Evolutionary conservation across 2,329 filamentous ascomycete genomes (phyloP).

Genomic region (Diaporthe ilicicola): DNA sequence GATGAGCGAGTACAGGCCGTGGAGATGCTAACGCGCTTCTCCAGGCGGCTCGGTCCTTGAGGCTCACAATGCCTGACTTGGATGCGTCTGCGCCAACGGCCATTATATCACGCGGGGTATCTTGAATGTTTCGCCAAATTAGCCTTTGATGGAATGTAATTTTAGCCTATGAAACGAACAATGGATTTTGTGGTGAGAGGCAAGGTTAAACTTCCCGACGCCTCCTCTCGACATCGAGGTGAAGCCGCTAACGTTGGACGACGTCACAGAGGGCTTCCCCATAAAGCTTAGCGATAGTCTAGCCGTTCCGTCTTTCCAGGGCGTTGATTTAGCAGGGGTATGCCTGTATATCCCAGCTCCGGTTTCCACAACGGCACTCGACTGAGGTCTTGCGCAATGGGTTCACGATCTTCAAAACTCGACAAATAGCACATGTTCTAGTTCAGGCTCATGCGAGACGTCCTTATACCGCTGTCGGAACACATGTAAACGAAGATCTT

Average conservation of each 20-base stretch:
- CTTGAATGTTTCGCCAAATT: too few species aligned
- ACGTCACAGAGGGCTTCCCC: slow-evolving; percentile 11
- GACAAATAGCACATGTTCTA: background rate
- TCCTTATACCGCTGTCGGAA: too few species aligned
- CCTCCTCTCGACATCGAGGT: background rate
- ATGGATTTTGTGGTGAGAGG: background rate
- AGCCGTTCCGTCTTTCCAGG: background rate
- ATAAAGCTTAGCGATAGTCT: background rate
- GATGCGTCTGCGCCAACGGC: background rate
- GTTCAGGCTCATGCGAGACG: too few species aligned
- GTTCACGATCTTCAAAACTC: background rate
- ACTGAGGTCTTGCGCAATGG: background rate
- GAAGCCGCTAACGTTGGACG: background rate
- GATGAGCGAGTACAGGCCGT: slow-evolving; percentile 63
- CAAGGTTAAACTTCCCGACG: background rate
- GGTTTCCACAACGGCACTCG: background rate
- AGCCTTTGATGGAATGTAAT: background rate
- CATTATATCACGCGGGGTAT: background rate
- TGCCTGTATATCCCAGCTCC: background rate
- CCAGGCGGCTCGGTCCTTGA: slow-evolving; percentile 34
- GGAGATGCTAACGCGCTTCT: slow-evolving; percentile 30
- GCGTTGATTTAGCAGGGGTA: background rate
- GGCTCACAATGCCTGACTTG: slow-evolving; percentile 5
- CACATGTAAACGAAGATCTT: too few species aligned
- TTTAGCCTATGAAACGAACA: background rate